phyloP scores from a whole-genome alignment of 768 basidiomycete genomes.

The Gautieria morchelliformis region DNA sequence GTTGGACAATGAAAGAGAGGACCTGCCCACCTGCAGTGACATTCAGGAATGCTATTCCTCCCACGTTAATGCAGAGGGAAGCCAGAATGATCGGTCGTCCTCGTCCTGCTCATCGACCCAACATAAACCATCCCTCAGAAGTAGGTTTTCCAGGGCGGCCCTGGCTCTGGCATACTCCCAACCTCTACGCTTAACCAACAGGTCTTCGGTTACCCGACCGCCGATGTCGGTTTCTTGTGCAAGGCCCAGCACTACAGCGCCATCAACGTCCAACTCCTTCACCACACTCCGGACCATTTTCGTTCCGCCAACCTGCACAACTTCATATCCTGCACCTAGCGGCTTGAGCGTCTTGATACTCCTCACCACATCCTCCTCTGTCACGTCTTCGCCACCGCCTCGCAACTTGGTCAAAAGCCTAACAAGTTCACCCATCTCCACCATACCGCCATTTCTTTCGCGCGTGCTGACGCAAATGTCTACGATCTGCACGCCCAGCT shows the following conservation, averaged over 20 bases:
- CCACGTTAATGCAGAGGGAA: conserved; percentile 84
- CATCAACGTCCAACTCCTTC: conserved; percentile 84
- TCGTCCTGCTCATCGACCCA: conserved; percentile 90
- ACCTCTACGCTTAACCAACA: conserved; percentile 47
- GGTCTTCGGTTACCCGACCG: conserved; percentile 60
- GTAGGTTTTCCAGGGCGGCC: conserved; percentile 80
- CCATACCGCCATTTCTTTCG: conserved; percentile 85
- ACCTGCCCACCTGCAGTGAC: no score
- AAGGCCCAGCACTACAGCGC: conserved; percentile 59
- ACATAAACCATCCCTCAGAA: conserved; percentile 81
- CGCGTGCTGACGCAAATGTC: conserved; percentile 84
- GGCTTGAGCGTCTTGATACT: conserved; percentile 84
- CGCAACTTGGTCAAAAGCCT: conserved; percentile 70
- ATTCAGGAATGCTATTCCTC: conserved; percentile 33
- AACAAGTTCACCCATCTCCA: conserved; percentile 80
- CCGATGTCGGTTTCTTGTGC: conserved; percentile 59
- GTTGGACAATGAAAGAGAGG: no score
- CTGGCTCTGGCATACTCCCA: conserved; percentile 76
- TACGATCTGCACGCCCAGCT: conserved; percentile 91
- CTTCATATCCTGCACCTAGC: conserved; percentile 84
- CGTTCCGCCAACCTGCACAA: conserved; percentile 61
- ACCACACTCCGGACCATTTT: conserved; percentile 87
- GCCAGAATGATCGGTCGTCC: conserved; percentile 67
- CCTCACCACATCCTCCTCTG: conserved; percentile 74
- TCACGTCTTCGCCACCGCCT: conserved; percentile 57